Percentiles rank a stretch among this genome's conserved stretches.
Conservation (phyloP, 805 yeast genomes). For the Yarrowia deformans region DNA sequence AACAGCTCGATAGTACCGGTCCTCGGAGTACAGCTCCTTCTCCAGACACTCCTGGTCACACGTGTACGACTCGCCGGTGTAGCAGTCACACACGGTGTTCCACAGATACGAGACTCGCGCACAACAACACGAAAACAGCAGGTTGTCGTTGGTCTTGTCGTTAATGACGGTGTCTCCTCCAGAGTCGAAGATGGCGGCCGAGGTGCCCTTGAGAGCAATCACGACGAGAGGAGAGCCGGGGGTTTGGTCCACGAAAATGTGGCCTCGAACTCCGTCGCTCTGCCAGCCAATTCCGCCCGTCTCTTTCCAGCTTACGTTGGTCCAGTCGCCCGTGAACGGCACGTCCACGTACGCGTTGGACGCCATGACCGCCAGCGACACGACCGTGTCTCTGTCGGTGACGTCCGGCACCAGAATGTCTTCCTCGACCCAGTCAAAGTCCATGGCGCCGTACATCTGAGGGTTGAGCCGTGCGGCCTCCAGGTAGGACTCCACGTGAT, state of each 20-base stretch:
- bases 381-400: slow-evolving; percentile 72
- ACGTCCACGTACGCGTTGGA: slow-evolving; percentile 87
- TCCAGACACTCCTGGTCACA: slow-evolving; percentile 91
- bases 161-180: slow-evolving; percentile 74
- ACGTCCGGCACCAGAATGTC: slow-evolving; percentile 72
- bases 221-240: slow-evolving; percentile 64
- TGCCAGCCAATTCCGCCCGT: slow-evolving; percentile 76
- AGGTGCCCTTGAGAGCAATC: slow-evolving; percentile 87
- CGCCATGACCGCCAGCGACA: slow-evolving; percentile 81
- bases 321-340: slow-evolving; percentile 86
- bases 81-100: slow-evolving; percentile 96
- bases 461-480: slow-evolving; percentile 57
- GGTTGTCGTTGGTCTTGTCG: slow-evolving; percentile 86
- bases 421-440: slow-evolving; percentile 66
- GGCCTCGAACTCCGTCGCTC: slow-evolving; percentile 85
- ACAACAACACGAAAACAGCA: slow-evolving; percentile 94
- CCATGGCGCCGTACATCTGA: slow-evolving; percentile 46
- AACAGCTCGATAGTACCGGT: slow-evolving; percentile 81
- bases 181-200: slow-evolving; percentile 69
- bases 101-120: slow-evolving; percentile 90
- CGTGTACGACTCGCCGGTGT: slow-evolving; percentile 73
- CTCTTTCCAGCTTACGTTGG: slow-evolving; percentile 58
- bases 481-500: slow-evolving; percentile 69
- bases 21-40: slow-evolving; percentile 71
- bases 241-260: slow-evolving; percentile 70